phyloP scores from a whole-genome alignment of 768 basidiomycete genomes.

The Suillus clintonianus region DNA sequence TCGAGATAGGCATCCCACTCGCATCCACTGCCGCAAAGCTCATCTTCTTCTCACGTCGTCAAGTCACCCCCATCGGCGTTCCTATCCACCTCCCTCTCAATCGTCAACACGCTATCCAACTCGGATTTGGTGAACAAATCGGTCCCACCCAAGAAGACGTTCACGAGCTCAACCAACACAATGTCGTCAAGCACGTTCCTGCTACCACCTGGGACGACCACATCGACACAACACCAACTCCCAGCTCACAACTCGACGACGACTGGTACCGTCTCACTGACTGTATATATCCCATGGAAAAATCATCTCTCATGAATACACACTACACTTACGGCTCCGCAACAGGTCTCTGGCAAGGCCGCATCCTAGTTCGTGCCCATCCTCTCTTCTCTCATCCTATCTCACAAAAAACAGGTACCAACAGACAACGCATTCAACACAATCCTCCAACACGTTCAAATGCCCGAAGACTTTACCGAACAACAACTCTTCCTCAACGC shows the following conservation, averaged over 20 bases:
- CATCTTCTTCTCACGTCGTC: slow-evolving; percentile 60
- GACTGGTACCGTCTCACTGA: slow-evolving; percentile 57
- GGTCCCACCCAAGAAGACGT: slow-evolving; percentile 62
- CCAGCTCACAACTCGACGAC: slow-evolving; percentile 53
- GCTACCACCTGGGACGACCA: slow-evolving; percentile 20
- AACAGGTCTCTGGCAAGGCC: slow-evolving; percentile 63
- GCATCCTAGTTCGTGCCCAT: slow-evolving; percentile 52
- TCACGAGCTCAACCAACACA: slow-evolving; percentile 51
- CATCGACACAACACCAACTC: slow-evolving; percentile 24
- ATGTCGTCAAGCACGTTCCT: slow-evolving; percentile 33
- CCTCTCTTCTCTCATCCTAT: not conserved
- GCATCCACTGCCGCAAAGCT: slow-evolving; percentile 61
- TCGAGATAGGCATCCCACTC: slow-evolving; percentile 41
- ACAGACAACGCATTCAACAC: slow-evolving; percentile 16
- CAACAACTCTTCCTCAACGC: slow-evolving; percentile 37
- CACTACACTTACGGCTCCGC: slow-evolving; percentile 54
- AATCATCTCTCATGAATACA: slow-evolving; percentile 28
- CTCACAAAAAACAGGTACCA: slow-evolving; percentile 18
- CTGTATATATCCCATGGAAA: slow-evolving; percentile 42
- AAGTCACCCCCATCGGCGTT: slow-evolving; percentile 45
- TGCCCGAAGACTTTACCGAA: slow-evolving; percentile 36
- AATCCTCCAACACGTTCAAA: slow-evolving; percentile 22
- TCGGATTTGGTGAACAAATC: slow-evolving; percentile 24
- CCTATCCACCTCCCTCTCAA: slow-evolving; percentile 39
- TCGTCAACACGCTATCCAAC: slow-evolving; percentile 29